phyloP scores from a whole-genome alignment of 768 basidiomycete species.

The Lyophyllum semitale region DNA sequence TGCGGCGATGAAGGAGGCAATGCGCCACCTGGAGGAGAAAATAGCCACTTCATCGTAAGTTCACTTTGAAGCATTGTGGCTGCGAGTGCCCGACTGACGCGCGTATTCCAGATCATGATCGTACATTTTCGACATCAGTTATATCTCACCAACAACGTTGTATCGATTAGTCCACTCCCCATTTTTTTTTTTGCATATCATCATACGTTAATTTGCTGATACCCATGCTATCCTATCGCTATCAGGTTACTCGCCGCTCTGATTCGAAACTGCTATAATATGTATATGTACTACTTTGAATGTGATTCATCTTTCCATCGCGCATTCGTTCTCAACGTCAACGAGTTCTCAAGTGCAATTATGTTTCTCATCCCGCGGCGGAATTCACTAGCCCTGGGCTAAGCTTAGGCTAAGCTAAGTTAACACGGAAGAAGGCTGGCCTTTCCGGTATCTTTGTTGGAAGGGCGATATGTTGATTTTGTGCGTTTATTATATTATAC shows the following conservation, averaged over 20 bases:
- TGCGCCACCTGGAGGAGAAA: slow-evolving; percentile 7
- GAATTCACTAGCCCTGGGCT: no score
- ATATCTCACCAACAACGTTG: neutral
- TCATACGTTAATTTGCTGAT: neutral
- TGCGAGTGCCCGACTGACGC: neutral
- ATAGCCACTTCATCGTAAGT: slow-evolving; percentile 1
- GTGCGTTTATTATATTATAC: no score
- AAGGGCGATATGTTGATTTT: no score
- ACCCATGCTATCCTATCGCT: neutral
- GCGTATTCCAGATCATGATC: neutral
- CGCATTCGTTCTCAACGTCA: no score
- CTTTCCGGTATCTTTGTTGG: no score
- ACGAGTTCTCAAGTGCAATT: slow-evolving; percentile 32
- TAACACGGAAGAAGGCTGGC: no score
- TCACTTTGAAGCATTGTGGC: neutral
- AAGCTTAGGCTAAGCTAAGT: no score
- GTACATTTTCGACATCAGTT: neutral
- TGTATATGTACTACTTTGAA: neutral
- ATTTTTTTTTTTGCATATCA: slow-evolving; percentile 2
- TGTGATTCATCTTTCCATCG: slow-evolving; percentile 3
- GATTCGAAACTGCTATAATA: neutral
- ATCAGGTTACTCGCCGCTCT: neutral
- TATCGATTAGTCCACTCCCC: neutral
- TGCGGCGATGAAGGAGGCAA: slow-evolving; percentile 10
- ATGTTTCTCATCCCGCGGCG: no score